phyloP scores from a whole-genome alignment of 2,329 filamentous ascomycete genomes.

The Aspergillus clavatus region DNA sequence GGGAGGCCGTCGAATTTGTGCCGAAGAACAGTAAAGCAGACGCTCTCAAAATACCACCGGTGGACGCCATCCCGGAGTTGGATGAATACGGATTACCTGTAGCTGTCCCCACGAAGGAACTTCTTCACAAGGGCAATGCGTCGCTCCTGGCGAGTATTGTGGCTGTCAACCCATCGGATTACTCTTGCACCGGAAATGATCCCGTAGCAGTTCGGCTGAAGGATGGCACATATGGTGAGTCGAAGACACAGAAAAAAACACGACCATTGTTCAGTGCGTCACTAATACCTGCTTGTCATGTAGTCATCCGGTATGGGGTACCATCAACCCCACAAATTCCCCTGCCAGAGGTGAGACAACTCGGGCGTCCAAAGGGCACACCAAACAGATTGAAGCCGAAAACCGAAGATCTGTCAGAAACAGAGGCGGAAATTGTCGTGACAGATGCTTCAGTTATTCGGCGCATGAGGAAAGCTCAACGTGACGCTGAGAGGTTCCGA shows the following conservation, averaged over 20 bases:
- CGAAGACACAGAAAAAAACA: neutral
- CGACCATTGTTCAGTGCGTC: neutral
- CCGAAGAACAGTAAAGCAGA: slow-evolving; percentile 29
- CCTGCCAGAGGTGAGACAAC: neutral
- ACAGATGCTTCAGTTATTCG: slow-evolving; percentile 3
- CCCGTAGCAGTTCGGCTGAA: slow-evolving; percentile 23
- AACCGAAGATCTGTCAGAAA: slow-evolving; percentile 7
- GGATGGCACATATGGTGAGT: slow-evolving; percentile 32
- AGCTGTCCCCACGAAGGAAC: slow-evolving; percentile 28
- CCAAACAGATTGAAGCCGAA: slow-evolving; percentile 12
- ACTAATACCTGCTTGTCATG: neutral
- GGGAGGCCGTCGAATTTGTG: slow-evolving; percentile 49
- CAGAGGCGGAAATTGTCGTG: slow-evolving; percentile 9
- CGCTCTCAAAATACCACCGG: slow-evolving; percentile 23
- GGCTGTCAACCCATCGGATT: slow-evolving; percentile 28
- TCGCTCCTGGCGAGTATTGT: slow-evolving; percentile 41
- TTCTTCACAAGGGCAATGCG: slow-evolving; percentile 39
- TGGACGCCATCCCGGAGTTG: slow-evolving; percentile 31
- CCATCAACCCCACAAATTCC: no score
- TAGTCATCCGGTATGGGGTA: neutral
- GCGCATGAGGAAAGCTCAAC: slow-evolving; percentile 11
- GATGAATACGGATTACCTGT: slow-evolving; percentile 48
- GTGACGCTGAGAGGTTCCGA: slow-evolving; percentile 16
- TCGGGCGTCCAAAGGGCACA: slow-evolving; percentile 16
- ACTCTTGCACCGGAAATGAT: slow-evolving; percentile 33